A percentile compares a stretch with the other conserved stretches of the same genome.
Evolutionary conservation across 2,329 filamentous ascomycete species (phyloP).

Genomic region (Penicillium thymicola): DNA sequence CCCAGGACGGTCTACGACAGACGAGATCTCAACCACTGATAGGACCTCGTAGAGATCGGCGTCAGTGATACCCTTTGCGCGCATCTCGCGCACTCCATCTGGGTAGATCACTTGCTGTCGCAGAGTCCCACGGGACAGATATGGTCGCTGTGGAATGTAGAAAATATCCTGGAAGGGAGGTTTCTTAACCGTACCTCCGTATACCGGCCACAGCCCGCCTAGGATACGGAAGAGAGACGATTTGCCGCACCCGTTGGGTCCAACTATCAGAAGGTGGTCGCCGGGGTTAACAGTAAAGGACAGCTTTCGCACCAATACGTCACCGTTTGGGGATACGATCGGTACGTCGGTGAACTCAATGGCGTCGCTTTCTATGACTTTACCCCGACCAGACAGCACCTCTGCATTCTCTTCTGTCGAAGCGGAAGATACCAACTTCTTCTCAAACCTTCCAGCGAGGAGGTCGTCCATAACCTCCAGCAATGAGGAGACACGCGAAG

Average conservation of each 20-base stretch:
- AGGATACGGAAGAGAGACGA: constrained; percentile 94
- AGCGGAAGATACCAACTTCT: constrained; percentile 89
- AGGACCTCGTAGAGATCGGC: constrained; percentile 75
- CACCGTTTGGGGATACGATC: constrained; percentile 94
- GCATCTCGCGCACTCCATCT: constrained; percentile 83
- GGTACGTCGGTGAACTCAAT: constrained; percentile 87
- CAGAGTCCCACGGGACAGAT: constrained; percentile 85
- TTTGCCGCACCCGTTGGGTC: constrained; percentile 96
- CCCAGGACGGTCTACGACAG: constrained; percentile 72
- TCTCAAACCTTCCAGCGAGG: constrained; percentile 84
- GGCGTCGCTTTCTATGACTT: constrained; percentile 74
- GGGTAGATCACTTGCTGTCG: constrained; percentile 97
- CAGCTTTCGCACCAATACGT: constrained; percentile 79
- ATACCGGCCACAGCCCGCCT: constrained; percentile 95
- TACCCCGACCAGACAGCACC: constrained; percentile 77
- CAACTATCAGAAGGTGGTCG: constrained; percentile 90
- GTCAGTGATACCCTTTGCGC: constrained; percentile 77
- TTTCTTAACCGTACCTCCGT: constrained; percentile 89
- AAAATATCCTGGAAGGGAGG: constrained; percentile 92
- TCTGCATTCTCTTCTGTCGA: constrained; percentile 77
- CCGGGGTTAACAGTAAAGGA: constrained; percentile 83
- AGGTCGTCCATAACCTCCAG: constrained; percentile 95
- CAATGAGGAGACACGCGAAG: constrained; percentile 82
- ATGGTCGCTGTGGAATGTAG: constrained; percentile 95
- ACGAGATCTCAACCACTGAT: constrained; percentile 74